Base-by-base conservation (phyloP, 2,329 filamentous ascomycete species). In the Basipetospora chlamydospora region DNA sequence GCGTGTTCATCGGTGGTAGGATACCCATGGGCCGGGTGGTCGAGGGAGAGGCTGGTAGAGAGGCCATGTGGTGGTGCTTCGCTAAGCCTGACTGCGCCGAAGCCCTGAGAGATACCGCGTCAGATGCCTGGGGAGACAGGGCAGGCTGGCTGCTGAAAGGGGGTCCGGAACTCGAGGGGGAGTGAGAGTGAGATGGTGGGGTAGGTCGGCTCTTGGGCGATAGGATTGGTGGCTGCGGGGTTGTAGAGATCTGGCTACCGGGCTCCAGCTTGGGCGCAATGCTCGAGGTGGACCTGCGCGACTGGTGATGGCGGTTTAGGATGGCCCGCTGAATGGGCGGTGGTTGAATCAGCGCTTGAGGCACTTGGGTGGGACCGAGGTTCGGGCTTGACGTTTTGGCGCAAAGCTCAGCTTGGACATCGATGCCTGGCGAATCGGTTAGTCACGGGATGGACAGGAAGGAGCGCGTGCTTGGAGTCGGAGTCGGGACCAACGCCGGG, bases 391-490 rank as follows among this genome's bases (percentile, higher is more conserved):
- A 84, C 33, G 83, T 87, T 66, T 95, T 96, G 54, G 87, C 80
- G 44, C 83, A 82, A 49, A 98, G 71, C 61, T 96, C 90, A 44
- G 87, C 83, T 62, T 96, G 86, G 33, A 98, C 90, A 67, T 98
- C 88, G 58, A 96, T 94, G 49, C 86, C 86, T 92, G 30, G 6
- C 15, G 6, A 25, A 16, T 6, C 3, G 10, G 17, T 37, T 31
- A 37, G 26, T 15, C 18, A 26, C 16, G 21, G 31, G 36, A 39
- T 21, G 17, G 41, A 39, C 33, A 17, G 38, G 41, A 33, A 15
- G 42, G 15, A 9, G 28, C 26, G 26, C 7, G 15, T 12, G n/a
- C 9, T n/a, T n/a, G 10, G 15, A 20, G 11, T 1, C 11, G 17
- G 4, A 18, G 28, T 11, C 16, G 20, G 10, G 25, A 16, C 26